A percentile compares a stretch with the other conserved stretches of the same genome.
Conservation (phyloP, 2,329 filamentous ascomycete species). For the Penicillium aurantiogriseum region DNA sequence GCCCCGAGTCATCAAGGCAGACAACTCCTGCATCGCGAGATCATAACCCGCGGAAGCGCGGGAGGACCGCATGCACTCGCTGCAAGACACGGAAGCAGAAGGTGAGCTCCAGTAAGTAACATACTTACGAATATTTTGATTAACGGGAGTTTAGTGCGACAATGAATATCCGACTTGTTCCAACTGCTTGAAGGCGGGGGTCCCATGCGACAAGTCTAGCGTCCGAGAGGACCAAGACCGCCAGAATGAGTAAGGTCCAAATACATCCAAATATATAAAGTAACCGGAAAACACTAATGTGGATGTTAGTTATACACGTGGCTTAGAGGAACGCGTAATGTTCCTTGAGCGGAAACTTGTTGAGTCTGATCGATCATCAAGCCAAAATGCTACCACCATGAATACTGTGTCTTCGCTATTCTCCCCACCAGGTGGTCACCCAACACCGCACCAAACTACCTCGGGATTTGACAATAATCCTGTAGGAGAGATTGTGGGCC, state of each 20-base stretch:
- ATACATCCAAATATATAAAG: background rate
- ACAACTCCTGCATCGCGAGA: constrained; percentile 29
- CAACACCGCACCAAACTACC: constrained; percentile 18
- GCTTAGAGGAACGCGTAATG: constrained; percentile 44
- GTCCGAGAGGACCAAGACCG: constrained; percentile 41
- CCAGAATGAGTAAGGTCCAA: constrained; percentile 34
- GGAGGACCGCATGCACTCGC: constrained; percentile 47
- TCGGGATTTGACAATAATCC: constrained; percentile 36
- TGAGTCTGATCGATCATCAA: constrained; percentile 14
- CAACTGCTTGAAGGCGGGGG: constrained; percentile 46
- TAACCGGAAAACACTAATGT: constrained; percentile 7
- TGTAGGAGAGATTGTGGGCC: constrained; percentile 49
- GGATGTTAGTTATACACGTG: constrained; percentile 40
- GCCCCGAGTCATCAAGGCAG: constrained; percentile 21
- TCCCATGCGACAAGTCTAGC: constrained; percentile 44
- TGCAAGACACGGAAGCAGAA: constrained; percentile 50
- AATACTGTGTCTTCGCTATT: constrained; percentile 22
- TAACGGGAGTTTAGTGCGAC: constrained; percentile 38
- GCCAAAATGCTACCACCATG: constrained; percentile 14
- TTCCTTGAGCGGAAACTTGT: constrained; percentile 41
- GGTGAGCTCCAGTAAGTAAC: constrained; percentile 23
- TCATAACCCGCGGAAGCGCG: constrained; percentile 47
- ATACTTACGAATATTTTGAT: background rate
- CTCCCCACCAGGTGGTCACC: constrained; percentile 23
- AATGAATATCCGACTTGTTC: constrained; percentile 47